Evolutionary conservation across 1,284 basidiomycete genomes (phyloP).

Genomic region (Cryptococcus deneoformans): DNA sequence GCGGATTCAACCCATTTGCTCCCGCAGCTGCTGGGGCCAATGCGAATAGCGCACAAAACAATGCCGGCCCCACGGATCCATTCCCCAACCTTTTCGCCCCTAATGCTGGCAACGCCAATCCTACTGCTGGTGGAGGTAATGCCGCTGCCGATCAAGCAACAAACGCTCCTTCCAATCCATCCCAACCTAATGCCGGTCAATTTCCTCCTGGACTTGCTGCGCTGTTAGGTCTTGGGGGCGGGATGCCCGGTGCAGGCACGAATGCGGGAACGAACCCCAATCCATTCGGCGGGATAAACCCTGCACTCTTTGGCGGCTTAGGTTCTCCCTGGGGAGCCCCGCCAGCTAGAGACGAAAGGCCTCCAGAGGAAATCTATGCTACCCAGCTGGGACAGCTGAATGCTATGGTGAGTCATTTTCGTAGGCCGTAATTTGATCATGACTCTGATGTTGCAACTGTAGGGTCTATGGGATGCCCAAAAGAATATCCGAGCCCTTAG

Average conservation of each 20-base stretch:
- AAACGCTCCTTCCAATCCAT: slow-evolving; percentile 35
- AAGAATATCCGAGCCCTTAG: slow-evolving; percentile 87
- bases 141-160: slow-evolving; percentile 23
- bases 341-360: slow-evolving; percentile 58
- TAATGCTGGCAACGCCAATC: background rate
- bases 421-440: too few species aligned
- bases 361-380: slow-evolving; percentile 85
- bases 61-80: slow-evolving; percentile 32
- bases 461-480: slow-evolving; percentile 81
- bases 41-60: background rate
- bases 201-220: slow-evolving; percentile 1
- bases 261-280: slow-evolving; percentile 20
- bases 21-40: slow-evolving; percentile 13
- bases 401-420: slow-evolving; percentile 40
- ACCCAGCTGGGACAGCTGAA: slow-evolving; percentile 61
- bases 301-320: slow-evolving; percentile 41
- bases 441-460: slow-evolving; percentile 5
- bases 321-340: slow-evolving; percentile 29
- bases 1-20: slow-evolving; percentile 33
- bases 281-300: slow-evolving; percentile 38
- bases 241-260: slow-evolving; percentile 14
- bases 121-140: slow-evolving; percentile 10
- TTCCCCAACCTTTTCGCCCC: slow-evolving; percentile 33
- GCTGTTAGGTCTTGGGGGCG: background rate
- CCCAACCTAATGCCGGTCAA: slow-evolving; percentile 28